These are phyloP conservation scores for Brettanomyces custersianus DNA, from an alignment of 805 yeast genomes.

Conservation along the genomic window DNA sequence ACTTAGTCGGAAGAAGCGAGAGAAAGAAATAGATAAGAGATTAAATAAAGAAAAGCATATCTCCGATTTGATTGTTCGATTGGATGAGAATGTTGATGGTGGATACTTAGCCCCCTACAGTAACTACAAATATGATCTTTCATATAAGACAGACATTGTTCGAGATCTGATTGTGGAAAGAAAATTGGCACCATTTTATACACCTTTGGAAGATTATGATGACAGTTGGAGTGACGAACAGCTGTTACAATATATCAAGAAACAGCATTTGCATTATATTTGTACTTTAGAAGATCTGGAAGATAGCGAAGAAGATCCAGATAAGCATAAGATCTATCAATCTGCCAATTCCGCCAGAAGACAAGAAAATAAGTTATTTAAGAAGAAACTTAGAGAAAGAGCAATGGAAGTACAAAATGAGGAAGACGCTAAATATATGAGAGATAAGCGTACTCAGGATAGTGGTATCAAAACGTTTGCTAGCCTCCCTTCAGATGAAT, in stretches of 20 bases:
- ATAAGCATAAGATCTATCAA: constrained; percentile 49
- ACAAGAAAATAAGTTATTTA: constrained; percentile 37
- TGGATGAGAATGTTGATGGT: constrained; percentile 78
- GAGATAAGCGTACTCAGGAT: constrained; percentile 20
- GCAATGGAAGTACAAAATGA: constrained; percentile 28
- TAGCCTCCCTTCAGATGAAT: constrained; percentile 31
- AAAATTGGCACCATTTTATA: constrained; percentile 79
- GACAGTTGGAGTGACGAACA: constrained; percentile 64
- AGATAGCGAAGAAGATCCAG: constrained; percentile 53
- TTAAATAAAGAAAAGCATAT: constrained; percentile 44
- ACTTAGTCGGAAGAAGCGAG: constrained; percentile 24
- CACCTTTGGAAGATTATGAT: constrained; percentile 78
- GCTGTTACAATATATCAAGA: constrained; percentile 35
- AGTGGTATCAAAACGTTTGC: constrained; percentile 21
- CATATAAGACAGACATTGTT: constrained; percentile 69
- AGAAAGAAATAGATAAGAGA: constrained; percentile 47
- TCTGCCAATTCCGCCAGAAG: constrained; percentile 37
- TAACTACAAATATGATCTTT: constrained; percentile 67
- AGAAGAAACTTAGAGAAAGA: constrained; percentile 31
- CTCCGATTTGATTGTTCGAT: constrained; percentile 47
- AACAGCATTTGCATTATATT: constrained; percentile 48
- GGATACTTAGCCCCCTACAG: constrained; percentile 92
- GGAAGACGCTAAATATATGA: constrained; percentile 24
- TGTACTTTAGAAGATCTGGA: constrained; percentile 34
- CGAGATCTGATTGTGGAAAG: constrained; percentile 60